Base-by-base conservation (phyloP, 768 basidiomycete species). In the Holtermanniella nyarrowii region DNA sequence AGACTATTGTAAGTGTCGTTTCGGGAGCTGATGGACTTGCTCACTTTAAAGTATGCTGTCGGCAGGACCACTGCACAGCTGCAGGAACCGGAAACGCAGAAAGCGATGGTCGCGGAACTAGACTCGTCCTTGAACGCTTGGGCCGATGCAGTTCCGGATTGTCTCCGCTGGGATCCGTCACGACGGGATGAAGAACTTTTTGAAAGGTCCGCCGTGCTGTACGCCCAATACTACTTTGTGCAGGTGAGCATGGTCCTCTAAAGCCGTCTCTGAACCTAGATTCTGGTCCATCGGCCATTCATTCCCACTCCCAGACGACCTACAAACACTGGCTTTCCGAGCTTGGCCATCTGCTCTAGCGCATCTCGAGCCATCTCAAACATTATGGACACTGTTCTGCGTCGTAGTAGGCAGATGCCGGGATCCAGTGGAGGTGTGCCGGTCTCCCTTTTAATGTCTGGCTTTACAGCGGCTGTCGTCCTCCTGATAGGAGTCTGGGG, bases 341-440 rank as follows among this genome's bases (percentile, higher is more conserved):
- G 82, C 0, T 74, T 85, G 20, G 82, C 84, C 0, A 86, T 84
- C 49, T 86, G 83, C 67, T 81, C 83, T n/a, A 88, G 88, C 48
- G 81, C 88, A 0, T 84, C 88, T 1, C 76, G 85, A 5, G 85
- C 84, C 1, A 82, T 79, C 53, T 79, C 78, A 37, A 84, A 83
- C 62, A 77, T 89, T 24, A 68, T 84, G 18, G 85, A 87, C 57
- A 72, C 79, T 2, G 76, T 79, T 47, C 71, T 76, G 45, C 57
- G 79, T 27, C 68, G 74, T 4, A 77, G 77, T 25, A 69, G 74
- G 50, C 76, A 71, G 42, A 75, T 77, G 56, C 63, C 46, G 23
- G 26, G 52, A 46, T 62, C 54, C 41, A 62, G 44, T 63, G 65
- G 47, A 55, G 74, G 56, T 56, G 16, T 66, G 43, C 74, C 65